Evolutionary conservation across 2,329 filamentous ascomycete genomes (phyloP).

Genomic region (Tolypocladium album): DNA sequence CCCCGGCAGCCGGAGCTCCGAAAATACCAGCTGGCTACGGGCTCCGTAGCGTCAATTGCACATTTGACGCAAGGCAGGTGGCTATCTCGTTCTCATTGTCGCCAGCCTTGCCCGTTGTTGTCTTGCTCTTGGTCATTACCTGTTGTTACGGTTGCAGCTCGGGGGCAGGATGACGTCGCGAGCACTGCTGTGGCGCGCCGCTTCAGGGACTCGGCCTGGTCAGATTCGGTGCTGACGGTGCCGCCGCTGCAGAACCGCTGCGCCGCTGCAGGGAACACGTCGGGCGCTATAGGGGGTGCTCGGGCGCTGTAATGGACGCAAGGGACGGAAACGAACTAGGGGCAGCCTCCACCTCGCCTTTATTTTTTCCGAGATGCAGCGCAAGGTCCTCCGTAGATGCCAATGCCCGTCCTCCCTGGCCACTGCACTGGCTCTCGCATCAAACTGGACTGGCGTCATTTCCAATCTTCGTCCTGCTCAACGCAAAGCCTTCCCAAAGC

Average conservation of each 20-base stretch:
- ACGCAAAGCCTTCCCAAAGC: neutral
- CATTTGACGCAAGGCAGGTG: neutral
- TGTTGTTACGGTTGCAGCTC: neutral
- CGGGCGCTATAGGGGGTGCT: neutral
- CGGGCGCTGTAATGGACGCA: neutral
- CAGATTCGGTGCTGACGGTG: neutral
- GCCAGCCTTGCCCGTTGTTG: neutral
- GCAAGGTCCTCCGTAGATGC: neutral
- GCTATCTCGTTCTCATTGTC: neutral
- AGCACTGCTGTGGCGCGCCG: neutral
- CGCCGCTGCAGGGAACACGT: neutral
- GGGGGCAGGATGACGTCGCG: neutral
- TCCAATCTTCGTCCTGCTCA: neutral
- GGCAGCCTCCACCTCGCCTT: neutral
- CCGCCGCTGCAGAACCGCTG: neutral
- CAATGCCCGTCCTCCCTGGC: neutral
- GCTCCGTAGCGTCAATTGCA: neutral
- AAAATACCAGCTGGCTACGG: neutral
- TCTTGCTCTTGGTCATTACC: neutral
- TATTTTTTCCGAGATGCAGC: neutral
- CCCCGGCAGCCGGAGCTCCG: neutral
- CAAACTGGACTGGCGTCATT: neutral
- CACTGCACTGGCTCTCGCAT: neutral
- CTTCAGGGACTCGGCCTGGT: neutral
- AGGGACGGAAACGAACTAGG: neutral